Conservation (phyloP, 805 yeast species). For the Candida germanica region DNA sequence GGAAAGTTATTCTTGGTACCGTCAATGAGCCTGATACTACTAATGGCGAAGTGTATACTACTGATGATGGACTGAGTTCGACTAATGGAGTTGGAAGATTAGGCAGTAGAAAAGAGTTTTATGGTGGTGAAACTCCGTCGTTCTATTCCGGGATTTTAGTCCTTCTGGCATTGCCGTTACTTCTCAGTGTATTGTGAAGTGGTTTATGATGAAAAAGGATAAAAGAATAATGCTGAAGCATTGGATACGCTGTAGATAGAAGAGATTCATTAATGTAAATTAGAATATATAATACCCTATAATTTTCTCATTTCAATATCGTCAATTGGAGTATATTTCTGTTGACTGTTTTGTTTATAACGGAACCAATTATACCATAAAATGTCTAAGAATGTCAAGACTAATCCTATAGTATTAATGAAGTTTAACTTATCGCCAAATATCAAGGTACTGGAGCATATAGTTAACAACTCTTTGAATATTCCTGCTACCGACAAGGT, state of each 20-base stretch:
- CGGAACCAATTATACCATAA: conserved; percentile 78
- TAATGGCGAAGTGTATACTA: neutral
- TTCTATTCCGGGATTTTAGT: too few species aligned
- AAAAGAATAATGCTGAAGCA: too few species aligned
- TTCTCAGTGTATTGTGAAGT: too few species aligned
- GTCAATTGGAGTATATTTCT: conserved; percentile 2
- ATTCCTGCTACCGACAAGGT: conserved; percentile 91
- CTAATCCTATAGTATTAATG: conserved; percentile 70
- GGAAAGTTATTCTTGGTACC: conserved; percentile 18
- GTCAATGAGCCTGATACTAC: neutral
- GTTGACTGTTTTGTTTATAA: conserved; percentile 14
- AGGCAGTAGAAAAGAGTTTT: too few species aligned
- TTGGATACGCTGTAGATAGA: too few species aligned
- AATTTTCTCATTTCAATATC: conserved; percentile 5
- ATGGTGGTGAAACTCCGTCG: too few species aligned
- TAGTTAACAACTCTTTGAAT: conserved; percentile 86
- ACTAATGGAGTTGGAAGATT: neutral
- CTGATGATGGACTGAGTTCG: conserved; percentile 3
- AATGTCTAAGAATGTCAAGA: conserved; percentile 74
- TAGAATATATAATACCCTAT: too few species aligned
- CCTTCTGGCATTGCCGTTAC: too few species aligned
- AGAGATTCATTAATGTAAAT: too few species aligned
- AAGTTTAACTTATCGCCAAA: conserved; percentile 71
- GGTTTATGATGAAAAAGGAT: too few species aligned
- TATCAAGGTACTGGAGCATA: conserved; percentile 61